A percentile compares a stretch with the other conserved stretches of the same genome.
Evolutionary conservation across 1,284 basidiomycete genomes (phyloP).

Genomic region (Trametes hirsuta): DNA sequence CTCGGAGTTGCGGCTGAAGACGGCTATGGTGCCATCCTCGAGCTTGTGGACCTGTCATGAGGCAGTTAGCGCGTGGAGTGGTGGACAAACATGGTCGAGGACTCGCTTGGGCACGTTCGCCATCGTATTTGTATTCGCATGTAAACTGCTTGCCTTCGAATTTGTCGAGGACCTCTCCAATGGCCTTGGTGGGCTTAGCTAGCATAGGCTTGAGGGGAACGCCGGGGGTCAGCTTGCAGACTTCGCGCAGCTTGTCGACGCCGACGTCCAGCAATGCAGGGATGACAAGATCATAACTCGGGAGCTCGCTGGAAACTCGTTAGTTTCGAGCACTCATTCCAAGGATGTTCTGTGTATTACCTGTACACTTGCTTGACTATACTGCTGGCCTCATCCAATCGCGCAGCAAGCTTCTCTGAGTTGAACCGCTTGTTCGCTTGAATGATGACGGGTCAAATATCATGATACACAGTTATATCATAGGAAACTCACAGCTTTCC

Average conservation of each 20-base stretch:
- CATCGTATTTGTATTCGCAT: conserved; percentile 99
- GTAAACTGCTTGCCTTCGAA: conserved; percentile 97
- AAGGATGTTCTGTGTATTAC: conserved; percentile 42
- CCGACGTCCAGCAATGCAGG: conserved; percentile 88
- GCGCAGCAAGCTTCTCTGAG: conserved; percentile 71
- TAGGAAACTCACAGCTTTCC: conserved; percentile 41
- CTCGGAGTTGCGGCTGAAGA: conserved; percentile 98
- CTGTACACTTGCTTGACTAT: conserved; percentile 93
- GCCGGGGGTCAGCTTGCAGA: conserved; percentile 93
- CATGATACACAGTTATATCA: neutral
- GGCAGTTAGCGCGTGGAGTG: neutral
- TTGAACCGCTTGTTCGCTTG: conserved; percentile 75
- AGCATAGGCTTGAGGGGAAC: conserved; percentile 99
- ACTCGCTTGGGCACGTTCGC: conserved; percentile 90
- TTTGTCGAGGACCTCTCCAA: conserved; percentile 96
- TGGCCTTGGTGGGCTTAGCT: conserved; percentile 99
- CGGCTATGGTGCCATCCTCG: conserved; percentile 77
- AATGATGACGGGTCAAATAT: neutral
- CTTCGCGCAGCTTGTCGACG: conserved; percentile 68
- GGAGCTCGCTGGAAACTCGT: conserved; percentile 73
- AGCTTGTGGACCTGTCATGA: conserved; percentile 77
- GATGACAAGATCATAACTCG: conserved; percentile 93
- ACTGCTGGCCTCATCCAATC: conserved; percentile 81
- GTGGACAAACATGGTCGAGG: neutral
- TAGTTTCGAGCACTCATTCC: neutral